phyloP scores from a whole-genome alignment of 2,329 filamentous ascomycete genomes.

The Metarhizium sp. region DNA sequence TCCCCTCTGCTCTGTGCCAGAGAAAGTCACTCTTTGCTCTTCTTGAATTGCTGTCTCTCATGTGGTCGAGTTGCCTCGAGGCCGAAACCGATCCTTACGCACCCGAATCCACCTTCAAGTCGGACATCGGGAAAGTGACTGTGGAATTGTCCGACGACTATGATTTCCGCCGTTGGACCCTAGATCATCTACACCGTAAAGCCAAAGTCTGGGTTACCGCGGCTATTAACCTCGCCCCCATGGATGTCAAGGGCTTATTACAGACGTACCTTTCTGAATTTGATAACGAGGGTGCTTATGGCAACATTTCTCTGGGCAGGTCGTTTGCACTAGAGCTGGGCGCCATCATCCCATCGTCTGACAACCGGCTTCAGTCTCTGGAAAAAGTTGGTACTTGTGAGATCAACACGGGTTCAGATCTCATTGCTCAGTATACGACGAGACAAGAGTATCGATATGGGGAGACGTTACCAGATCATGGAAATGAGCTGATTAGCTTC shows the following conservation, averaged over 20 bases:
- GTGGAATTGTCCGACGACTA: conserved; percentile 95
- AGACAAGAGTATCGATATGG: conserved; percentile 91
- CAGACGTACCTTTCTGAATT: conserved; percentile 96
- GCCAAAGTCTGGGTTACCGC: conserved; percentile 73
- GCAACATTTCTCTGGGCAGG: conserved; percentile 82
- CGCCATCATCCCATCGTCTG: conserved; percentile 72
- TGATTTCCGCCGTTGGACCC: conserved; percentile 65
- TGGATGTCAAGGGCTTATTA: conserved; percentile 89
- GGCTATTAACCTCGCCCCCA: conserved; percentile 74
- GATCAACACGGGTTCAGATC: conserved; percentile 90
- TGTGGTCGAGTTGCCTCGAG: conserved; percentile 93
- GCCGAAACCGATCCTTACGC: conserved; percentile 91
- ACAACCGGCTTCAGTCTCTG: conserved; percentile 77
- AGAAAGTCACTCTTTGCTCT: conserved; percentile 85
- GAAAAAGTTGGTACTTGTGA: conserved; percentile 63
- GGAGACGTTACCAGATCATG: conserved; percentile 62
- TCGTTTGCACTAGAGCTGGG: conserved; percentile 95
- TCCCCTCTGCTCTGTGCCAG: conserved; percentile 86
- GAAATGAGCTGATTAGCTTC: conserved; percentile 54
- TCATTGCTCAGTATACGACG: conserved; percentile 93
- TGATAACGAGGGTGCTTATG: conserved; percentile 82
- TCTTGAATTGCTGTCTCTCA: conserved; percentile 80
- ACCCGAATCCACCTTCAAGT: conserved; percentile 73
- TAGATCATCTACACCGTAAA: conserved; percentile 67
- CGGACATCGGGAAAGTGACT: conserved; percentile 65